phyloP scores from a whole-genome alignment of 768 basidiomycete species.

The Leucocoprinus birnbaumii region DNA sequence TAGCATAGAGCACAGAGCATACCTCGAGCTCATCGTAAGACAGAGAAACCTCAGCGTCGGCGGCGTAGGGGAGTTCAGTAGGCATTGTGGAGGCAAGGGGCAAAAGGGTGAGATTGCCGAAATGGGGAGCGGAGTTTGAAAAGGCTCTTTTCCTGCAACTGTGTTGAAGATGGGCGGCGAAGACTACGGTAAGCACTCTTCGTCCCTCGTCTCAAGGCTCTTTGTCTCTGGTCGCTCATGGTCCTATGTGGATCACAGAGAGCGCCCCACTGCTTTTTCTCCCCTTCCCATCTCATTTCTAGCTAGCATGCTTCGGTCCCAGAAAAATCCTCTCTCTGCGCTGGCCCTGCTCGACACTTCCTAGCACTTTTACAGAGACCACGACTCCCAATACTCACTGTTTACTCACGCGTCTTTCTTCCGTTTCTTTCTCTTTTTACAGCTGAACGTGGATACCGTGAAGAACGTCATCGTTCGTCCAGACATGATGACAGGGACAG shows the following conservation, averaged over 20 bases:
- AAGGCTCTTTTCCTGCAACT: slow-evolving; percentile 18
- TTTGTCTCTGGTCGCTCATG: slow-evolving; percentile 11
- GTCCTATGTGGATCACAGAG: slow-evolving; percentile 14
- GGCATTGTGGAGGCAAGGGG: slow-evolving; percentile 39
- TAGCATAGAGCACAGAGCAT: background rate
- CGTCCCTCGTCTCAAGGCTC: background rate
- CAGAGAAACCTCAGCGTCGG: slow-evolving; percentile 88
- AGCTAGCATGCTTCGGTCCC: slow-evolving; percentile 13
- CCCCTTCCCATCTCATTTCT: slow-evolving; percentile 7
- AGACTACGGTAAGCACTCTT: slow-evolving; percentile 49
- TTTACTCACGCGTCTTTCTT: slow-evolving; percentile 52
- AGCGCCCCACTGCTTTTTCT: slow-evolving; percentile 1
- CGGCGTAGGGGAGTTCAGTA: slow-evolving; percentile 92
- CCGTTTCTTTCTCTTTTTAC: slow-evolving; percentile 36
- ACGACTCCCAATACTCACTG: slow-evolving; percentile 19
- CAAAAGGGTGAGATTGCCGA: slow-evolving; percentile 3
- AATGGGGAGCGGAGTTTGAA: slow-evolving; percentile 35
- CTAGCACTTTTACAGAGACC: slow-evolving; percentile 13
- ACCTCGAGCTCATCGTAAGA: slow-evolving; percentile 84
- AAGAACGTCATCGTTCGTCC: slow-evolving; percentile 65
- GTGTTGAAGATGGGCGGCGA: slow-evolving; percentile 42
- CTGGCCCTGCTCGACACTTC: background rate
- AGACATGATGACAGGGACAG: slow-evolving; percentile 57
- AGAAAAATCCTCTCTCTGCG: background rate
- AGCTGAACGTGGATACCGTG: slow-evolving; percentile 59